Evolutionary conservation across 1,284 basidiomycete species (phyloP), one percentile per base, ranked within the genome.

Genomic region (Athelia sp.): DNA sequence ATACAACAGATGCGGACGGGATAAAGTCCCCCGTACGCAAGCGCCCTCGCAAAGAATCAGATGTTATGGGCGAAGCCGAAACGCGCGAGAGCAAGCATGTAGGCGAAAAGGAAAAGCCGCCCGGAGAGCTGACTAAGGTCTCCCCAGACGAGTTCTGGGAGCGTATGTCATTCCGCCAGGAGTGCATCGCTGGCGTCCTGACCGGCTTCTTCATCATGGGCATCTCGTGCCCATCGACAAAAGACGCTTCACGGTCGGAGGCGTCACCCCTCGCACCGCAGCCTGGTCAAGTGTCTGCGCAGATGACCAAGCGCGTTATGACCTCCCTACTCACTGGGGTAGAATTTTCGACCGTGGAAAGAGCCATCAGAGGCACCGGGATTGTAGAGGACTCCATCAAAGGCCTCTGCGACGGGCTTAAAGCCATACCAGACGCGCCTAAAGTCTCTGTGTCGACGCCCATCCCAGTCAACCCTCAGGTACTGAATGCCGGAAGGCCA

Each of bases 121-220:
- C 26, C 58, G 82, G 78, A 42, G 79, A 84, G 59, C 67, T 87
- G 43, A 66, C 62, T 18, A 75, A 72, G 54, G 83, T 87, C 53
- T 64, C 71, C 0, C 62, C 79, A 24, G 86, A 85, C 46, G 93
- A 96, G 62, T 98, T 94, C 67, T 96, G 93, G 90, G 92, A 94
- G 66, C 77, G 92, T 14, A 93, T 98, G 87, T 92, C 87, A 22
- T 95, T 90, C 68, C 78, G 94, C 29, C 94, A 97, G 62, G 94
- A 98, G 65, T 97, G 94, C 62, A 79, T 87, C 42, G 74, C 84
- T 54, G 76, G 93, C 2, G 88, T 90, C 3, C 77, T 95, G 13
- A 95, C 92, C 1, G 93, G 89, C 0, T 98, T 98, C 71, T 96
- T 97, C 64, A 78, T 81, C 15, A 64, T 91, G 52, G 73, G 72